These are phyloP conservation scores for Avena atlantica DNA, from an alignment of 176 grass and related monocot genomes.

Conservation along the genomic window DNA sequence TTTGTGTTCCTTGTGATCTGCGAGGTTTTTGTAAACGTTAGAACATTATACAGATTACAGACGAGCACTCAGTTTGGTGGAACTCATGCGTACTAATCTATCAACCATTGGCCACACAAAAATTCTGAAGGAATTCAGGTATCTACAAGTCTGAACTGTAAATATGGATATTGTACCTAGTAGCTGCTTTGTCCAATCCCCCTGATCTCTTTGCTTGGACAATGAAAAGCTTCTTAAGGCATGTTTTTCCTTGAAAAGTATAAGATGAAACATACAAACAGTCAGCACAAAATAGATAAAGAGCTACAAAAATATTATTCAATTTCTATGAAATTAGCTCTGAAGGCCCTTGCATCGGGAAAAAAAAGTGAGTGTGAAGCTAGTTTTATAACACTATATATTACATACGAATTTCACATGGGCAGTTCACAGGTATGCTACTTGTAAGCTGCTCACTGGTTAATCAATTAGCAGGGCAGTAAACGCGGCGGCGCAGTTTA, in stretches of 20 bases:
- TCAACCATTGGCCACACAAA: not conserved
- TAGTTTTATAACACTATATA: not conserved
- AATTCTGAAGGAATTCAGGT: not conserved
- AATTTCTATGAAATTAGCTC: not conserved
- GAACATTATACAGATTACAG: not conserved
- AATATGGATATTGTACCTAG: constrained; percentile 48
- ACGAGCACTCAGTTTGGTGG: not conserved
- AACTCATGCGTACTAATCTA: not conserved
- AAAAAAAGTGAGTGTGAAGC: constrained; percentile 1
- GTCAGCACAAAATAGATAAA: not conserved
- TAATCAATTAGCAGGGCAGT: constrained; percentile 1
- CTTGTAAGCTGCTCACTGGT: not conserved
- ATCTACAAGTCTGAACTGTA: not conserved
- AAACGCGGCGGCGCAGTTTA: not conserved
- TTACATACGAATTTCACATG: not conserved
- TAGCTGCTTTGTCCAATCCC: constrained; percentile 52
- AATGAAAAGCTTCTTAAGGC: constrained; percentile 47
- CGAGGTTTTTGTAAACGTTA: constrained; percentile 34
- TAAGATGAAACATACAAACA: constrained; percentile 19
- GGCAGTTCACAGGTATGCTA: constrained; percentile 10
- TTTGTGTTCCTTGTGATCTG: constrained; percentile 51
- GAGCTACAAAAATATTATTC: not conserved
- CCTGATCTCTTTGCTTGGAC: constrained; percentile 64
- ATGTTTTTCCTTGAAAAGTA: constrained; percentile 50
- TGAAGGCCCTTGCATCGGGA: not conserved